Percentiles rank a stretch among this genome's conserved stretches.
phyloP scores from a whole-genome alignment of 495 filamentous ascomycete genomes.

The Trichoderma asperelloides region DNA sequence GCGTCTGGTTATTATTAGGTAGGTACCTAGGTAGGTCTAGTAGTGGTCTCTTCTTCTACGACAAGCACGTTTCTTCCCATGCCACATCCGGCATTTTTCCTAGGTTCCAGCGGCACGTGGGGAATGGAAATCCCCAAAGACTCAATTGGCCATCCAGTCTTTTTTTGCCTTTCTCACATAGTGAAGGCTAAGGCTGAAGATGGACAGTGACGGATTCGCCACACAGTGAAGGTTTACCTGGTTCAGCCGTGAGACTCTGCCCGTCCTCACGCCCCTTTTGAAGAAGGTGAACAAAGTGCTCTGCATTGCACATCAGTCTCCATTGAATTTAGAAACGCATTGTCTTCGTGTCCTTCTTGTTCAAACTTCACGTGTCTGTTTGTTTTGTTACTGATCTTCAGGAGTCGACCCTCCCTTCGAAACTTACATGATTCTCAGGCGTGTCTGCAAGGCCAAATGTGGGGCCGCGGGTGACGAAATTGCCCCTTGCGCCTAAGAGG shows the following conservation, averaged over 20 bases:
- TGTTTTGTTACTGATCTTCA: neutral
- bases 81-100: neutral
- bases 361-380: no score
- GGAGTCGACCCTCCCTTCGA: neutral
- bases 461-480: constrained; percentile 3
- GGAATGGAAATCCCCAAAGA: neutral
- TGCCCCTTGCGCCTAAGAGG: neutral
- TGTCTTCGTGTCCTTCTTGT: no score
- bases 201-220: neutral
- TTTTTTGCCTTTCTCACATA: neutral
- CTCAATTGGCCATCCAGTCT: no score
- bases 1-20: no score
- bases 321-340: neutral
- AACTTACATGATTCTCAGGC: neutral
- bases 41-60: no score
- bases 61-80: no score
- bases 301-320: no score
- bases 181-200: neutral
- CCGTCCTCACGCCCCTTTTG: no score
- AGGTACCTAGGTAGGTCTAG: no score
- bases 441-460: neutral
- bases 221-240: neutral
- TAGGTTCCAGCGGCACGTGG: neutral
- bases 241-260: no score
- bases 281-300: no score